phyloP scores from a whole-genome alignment of 2,329 filamentous ascomycete species.

The Grosmannia penicillata region DNA sequence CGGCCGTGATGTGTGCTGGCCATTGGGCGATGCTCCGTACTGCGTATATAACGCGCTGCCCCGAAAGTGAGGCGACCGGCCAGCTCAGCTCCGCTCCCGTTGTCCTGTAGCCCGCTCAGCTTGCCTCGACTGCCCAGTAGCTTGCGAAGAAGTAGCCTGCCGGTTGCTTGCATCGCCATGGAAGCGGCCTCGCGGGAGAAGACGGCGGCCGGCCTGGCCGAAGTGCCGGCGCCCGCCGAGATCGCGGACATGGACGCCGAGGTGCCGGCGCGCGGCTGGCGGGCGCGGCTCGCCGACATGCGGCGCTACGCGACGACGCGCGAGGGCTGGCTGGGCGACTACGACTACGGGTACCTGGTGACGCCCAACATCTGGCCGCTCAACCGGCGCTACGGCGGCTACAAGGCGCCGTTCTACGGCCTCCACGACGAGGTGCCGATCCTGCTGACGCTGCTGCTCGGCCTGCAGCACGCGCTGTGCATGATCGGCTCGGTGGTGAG shows the following conservation, averaged over 20 bases:
- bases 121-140: no score
- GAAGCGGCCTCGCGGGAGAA: neutral
- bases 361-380: constrained; percentile 42
- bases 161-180: neutral
- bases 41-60: no score
- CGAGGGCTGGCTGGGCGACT: constrained; percentile 2
- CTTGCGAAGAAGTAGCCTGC: neutral
- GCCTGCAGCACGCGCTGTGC: constrained; percentile 53
- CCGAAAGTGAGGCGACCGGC: no score
- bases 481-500: constrained; percentile 45
- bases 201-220: neutral
- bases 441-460: constrained; percentile 48
- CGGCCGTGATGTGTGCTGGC: no score
- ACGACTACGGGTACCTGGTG: constrained; percentile 21
- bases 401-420: constrained; percentile 52
- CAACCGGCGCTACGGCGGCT: constrained; percentile 33
- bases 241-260: neutral
- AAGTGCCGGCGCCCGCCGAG: neutral
- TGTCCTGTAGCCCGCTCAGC: no score
- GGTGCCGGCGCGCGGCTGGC: neutral
- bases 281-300: neutral
- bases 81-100: no score
- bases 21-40: no score
- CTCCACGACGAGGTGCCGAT: constrained; percentile 55
- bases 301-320: neutral